Conservation (phyloP, 768 basidiomycete genomes). For the Suillus occidentalis region DNA sequence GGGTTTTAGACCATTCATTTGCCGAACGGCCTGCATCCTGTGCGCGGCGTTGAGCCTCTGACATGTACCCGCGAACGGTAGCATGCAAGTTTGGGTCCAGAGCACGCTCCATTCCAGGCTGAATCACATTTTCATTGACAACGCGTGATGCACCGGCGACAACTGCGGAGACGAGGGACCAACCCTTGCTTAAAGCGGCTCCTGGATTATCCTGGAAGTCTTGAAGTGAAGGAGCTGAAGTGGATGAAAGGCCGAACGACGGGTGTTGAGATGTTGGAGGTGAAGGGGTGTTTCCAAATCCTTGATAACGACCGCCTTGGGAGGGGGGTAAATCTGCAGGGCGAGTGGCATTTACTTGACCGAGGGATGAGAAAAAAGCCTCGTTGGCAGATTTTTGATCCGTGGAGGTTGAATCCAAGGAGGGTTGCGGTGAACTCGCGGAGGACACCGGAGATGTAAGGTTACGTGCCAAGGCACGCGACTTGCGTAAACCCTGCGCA, state of each 20-base stretch:
- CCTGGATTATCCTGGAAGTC: slow-evolving; percentile 89
- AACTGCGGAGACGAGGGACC: slow-evolving; percentile 91
- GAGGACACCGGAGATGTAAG: slow-evolving; percentile 48
- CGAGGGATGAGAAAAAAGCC: slow-evolving; percentile 80
- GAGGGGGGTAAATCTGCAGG: slow-evolving; percentile 83
- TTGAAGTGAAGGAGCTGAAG: slow-evolving; percentile 70
- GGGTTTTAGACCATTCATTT: slow-evolving; percentile 75
- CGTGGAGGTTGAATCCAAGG: slow-evolving; percentile 38
- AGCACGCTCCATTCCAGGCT: slow-evolving; percentile 83
- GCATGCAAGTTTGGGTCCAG: slow-evolving; percentile 79
- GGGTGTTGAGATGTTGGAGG: slow-evolving; percentile 55
- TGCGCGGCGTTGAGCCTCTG: slow-evolving; percentile 66
- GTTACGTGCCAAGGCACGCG: slow-evolving; percentile 68
- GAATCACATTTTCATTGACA: slow-evolving; percentile 85
- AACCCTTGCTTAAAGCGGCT: slow-evolving; percentile 87
- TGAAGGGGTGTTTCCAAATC: slow-evolving; percentile 87
- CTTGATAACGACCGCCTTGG: slow-evolving; percentile 91
- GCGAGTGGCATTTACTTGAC: slow-evolving; percentile 76
- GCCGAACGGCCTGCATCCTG: slow-evolving; percentile 59
- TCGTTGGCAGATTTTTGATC: slow-evolving; percentile 85
- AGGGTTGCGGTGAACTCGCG: slow-evolving; percentile 43
- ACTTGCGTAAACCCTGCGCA: slow-evolving; percentile 84
- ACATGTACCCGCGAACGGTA: slow-evolving; percentile 69
- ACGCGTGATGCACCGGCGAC: slow-evolving; percentile 76
- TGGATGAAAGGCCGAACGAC: slow-evolving; percentile 72